A percentile compares a stretch with the other conserved stretches of the same genome.
These are phyloP conservation scores for Trichophaea hybrida DNA, from an alignment of 2,329 filamentous ascomycete genomes.

Conservation along the genomic window DNA sequence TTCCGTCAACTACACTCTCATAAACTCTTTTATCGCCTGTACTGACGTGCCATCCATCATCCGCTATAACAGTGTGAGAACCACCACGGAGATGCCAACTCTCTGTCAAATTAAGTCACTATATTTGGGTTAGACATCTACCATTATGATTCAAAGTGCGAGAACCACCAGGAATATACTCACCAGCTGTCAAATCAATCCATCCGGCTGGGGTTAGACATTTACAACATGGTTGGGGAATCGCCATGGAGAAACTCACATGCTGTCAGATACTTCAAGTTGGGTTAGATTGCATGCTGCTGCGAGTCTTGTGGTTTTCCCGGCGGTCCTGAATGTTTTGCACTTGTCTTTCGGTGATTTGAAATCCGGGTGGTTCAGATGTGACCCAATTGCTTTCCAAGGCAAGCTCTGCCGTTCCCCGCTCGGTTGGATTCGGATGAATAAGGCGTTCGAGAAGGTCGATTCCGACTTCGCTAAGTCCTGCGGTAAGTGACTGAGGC, in stretches of 20 bases:
- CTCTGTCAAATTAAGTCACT: too few relatives aligned
- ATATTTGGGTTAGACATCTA: too few relatives aligned
- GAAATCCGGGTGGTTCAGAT: neutral
- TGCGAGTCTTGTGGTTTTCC: neutral
- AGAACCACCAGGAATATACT: too few relatives aligned
- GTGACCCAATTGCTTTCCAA: slow-evolving; percentile 2
- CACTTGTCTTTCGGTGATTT: neutral
- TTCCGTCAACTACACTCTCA: too few relatives aligned
- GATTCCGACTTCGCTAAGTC: neutral
- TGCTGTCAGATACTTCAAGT: neutral
- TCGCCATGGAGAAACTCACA: neutral
- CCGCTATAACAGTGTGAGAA: too few relatives aligned
- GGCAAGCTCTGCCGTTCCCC: slow-evolving; percentile 1
- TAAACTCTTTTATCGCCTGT: too few relatives aligned
- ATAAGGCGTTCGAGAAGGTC: slow-evolving; percentile 7
- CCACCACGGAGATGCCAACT: too few relatives aligned
- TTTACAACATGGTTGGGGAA: too few relatives aligned
- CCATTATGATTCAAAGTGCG: too few relatives aligned
- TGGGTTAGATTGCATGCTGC: neutral
- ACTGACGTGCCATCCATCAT: too few relatives aligned
- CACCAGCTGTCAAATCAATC: too few relatives aligned
- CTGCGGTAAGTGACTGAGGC: neutral
- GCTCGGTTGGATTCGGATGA: neutral
- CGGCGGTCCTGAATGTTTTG: neutral
- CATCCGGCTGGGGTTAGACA: too few relatives aligned